A percentile compares a stretch with the other conserved stretches of the same genome.
Evolutionary conservation across 805 yeast genomes (phyloP).

Genomic region (Ogataea henricii): DNA sequence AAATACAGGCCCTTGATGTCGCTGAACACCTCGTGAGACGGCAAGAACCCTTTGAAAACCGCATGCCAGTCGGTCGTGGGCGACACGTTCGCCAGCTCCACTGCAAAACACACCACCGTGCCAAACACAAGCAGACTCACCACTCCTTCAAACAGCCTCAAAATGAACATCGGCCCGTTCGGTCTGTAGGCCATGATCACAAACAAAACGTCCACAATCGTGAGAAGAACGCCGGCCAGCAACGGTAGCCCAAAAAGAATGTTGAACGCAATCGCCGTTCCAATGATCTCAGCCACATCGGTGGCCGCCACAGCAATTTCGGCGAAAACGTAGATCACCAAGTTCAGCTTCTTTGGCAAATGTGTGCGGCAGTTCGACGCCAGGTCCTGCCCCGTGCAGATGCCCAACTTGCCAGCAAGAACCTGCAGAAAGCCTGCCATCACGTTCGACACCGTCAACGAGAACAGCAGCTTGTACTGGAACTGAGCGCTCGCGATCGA

Average conservation of each 20-base stretch:
- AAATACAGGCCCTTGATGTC: constrained; percentile 71
- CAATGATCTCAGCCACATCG: constrained; percentile 95
- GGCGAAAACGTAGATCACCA: constrained; percentile 70
- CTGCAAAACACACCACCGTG: constrained; percentile 82
- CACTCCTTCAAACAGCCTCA: constrained; percentile 78
- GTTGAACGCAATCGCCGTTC: constrained; percentile 93
- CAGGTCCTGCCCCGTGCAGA: constrained; percentile 89
- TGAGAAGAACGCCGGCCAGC: constrained; percentile 78
- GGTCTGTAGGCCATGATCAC: constrained; percentile 89
- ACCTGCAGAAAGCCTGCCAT: constrained; percentile 87
- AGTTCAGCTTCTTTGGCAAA: constrained; percentile 61
- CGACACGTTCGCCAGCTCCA: constrained; percentile 74
- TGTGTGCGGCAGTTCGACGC: constrained; percentile 85
- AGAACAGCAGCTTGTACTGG: constrained; percentile 74
- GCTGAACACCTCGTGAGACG: constrained; percentile 46
- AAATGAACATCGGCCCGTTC: constrained; percentile 72
- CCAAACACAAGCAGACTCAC: constrained; percentile 77
- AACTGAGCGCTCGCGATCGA: constrained; percentile 83
- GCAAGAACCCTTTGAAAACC: constrained; percentile 69
- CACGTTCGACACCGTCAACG: constrained; percentile 75
- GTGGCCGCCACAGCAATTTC: constrained; percentile 94
- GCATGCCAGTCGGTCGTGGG: constrained; percentile 51
- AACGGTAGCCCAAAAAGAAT: constrained; percentile 80
- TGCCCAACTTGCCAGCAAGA: constrained; percentile 84
- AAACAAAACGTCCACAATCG: constrained; percentile 82